Percentiles rank a stretch among this genome's conserved stretches.
Evolutionary conservation across 2,329 filamentous ascomycete genomes (phyloP).

Genomic region (Neofusicoccum umdonicola): DNA sequence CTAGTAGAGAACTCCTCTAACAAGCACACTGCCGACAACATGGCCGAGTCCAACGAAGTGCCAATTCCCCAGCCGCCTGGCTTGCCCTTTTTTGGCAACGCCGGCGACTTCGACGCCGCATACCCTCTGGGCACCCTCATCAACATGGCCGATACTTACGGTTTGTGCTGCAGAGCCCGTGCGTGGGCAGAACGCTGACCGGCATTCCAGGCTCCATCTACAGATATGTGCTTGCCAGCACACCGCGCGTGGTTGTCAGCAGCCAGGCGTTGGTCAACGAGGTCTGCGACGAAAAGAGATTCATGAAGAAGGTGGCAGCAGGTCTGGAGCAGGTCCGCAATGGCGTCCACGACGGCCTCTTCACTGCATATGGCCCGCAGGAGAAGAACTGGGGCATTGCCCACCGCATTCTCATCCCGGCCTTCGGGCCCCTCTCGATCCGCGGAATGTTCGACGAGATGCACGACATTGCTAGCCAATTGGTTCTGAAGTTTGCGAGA

Average conservation of each 20-base stretch:
- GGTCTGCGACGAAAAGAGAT: constrained; percentile 38
- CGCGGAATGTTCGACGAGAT: constrained; percentile 62
- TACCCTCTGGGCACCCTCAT: constrained; percentile 56
- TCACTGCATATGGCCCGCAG: constrained; percentile 40
- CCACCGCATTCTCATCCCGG: constrained; percentile 63
- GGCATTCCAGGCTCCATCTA: constrained; percentile 30
- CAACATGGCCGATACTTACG: constrained; percentile 63
- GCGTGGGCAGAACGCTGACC: background rate
- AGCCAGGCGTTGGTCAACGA: constrained; percentile 39
- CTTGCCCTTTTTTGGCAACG: constrained; percentile 65
- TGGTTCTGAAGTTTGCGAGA: constrained; percentile 67
- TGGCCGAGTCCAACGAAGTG: constrained; percentile 17
- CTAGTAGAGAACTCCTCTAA: background rate
- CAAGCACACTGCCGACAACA: background rate
- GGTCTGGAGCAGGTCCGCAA: constrained; percentile 34
- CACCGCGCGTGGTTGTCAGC: constrained; percentile 29
- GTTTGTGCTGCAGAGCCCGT: constrained; percentile 36
- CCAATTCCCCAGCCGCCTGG: constrained; percentile 64
- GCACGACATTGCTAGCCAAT: constrained; percentile 61
- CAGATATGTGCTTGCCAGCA: constrained; percentile 30
- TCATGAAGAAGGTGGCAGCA: constrained; percentile 31
- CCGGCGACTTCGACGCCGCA: constrained; percentile 61
- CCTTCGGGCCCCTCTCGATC: constrained; percentile 68
- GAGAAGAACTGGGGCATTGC: constrained; percentile 52
- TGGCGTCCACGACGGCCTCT: constrained; percentile 39